phyloP scores from a whole-genome alignment of 1,139 yeast species.

The Hyphopichia fennica region DNA sequence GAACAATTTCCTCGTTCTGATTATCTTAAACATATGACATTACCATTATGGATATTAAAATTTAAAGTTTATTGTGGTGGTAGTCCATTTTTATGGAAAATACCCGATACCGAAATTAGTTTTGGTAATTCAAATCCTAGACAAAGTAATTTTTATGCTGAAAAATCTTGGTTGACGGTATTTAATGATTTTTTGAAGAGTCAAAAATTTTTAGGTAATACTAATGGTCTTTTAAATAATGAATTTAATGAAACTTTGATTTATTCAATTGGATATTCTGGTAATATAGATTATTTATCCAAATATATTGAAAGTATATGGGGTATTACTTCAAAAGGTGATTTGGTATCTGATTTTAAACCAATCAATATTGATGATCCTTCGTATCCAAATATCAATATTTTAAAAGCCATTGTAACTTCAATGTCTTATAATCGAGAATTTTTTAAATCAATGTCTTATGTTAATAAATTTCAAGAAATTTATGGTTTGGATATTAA shows the following conservation, averaged over 20 bases:
- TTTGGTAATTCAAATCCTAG: constrained; percentile 16
- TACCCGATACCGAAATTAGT: constrained; percentile 20
- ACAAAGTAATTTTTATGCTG: constrained; percentile 17
- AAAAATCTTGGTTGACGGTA: constrained; percentile 19
- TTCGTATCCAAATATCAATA: constrained; percentile 26
- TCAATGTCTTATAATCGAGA: constrained; percentile 31
- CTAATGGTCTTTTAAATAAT: constrained; percentile 19
- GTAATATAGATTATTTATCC: constrained; percentile 23
- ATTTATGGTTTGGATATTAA: constrained; percentile 25
- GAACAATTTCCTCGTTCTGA: constrained; percentile 18
- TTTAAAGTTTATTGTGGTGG: constrained; percentile 38
- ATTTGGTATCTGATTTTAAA: constrained; percentile 8
- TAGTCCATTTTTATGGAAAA: constrained; percentile 31
- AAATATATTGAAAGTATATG: constrained; percentile 29
- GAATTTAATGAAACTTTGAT: constrained; percentile 27
- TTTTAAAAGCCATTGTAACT: constrained; percentile 30
- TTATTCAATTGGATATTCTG: constrained; percentile 33
- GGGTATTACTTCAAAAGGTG: constrained; percentile 32
- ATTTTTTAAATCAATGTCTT: constrained; percentile 33
- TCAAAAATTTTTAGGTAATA: constrained; percentile 4
- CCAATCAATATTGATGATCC: constrained; percentile 14
- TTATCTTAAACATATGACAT: constrained; percentile 22
- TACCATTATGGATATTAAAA: constrained; percentile 33
- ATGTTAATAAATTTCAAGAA: constrained; percentile 37
- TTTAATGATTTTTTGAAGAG: constrained; percentile 19